These are phyloP conservation scores for Cryphonectria radicalis DNA, from an alignment of 2,329 filamentous ascomycete genomes.

Conservation along the genomic window DNA sequence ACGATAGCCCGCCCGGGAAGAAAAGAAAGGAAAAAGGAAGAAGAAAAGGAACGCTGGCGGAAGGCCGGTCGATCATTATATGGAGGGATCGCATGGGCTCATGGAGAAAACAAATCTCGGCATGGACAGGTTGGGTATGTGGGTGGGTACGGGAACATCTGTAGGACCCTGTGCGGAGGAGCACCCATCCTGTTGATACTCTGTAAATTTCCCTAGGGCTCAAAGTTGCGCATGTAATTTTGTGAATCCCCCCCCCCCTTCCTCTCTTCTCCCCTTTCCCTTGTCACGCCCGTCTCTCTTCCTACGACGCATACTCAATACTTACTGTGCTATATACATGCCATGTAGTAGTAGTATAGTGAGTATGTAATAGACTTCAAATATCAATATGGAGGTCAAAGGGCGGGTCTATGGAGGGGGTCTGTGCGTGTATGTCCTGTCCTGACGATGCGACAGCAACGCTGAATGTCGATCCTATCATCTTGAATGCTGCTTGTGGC, in stretches of 20 bases:
- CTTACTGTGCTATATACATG: not conserved
- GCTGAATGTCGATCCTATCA: not conserved
- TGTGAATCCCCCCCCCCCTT: not conserved
- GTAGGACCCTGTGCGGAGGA: constrained; percentile 1
- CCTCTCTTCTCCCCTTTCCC: not conserved
- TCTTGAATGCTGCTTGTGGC: not conserved
- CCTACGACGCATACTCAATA: not conserved
- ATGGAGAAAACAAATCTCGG: constrained; percentile 27
- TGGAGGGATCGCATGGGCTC: constrained; percentile 12
- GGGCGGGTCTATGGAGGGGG: not conserved
- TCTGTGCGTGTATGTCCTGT: not conserved
- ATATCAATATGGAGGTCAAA: not conserved
- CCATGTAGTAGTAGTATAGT: not conserved
- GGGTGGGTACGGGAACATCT: constrained; percentile 27
- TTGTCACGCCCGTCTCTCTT: not conserved
- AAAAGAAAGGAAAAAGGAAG: not conserved
- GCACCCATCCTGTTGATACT: constrained; percentile 14
- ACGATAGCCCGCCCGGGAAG: not conserved
- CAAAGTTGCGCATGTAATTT: constrained; percentile 24
- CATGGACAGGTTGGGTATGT: constrained; percentile 11
- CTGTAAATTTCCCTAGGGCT: constrained; percentile 26
- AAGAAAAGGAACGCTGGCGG: not conserved
- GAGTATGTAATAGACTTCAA: not conserved
- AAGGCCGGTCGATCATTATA: not conserved
- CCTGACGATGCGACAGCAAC: not conserved